Conservation (phyloP, 2,329 filamentous ascomycete genomes). For the Fusarium ambrosium region DNA sequence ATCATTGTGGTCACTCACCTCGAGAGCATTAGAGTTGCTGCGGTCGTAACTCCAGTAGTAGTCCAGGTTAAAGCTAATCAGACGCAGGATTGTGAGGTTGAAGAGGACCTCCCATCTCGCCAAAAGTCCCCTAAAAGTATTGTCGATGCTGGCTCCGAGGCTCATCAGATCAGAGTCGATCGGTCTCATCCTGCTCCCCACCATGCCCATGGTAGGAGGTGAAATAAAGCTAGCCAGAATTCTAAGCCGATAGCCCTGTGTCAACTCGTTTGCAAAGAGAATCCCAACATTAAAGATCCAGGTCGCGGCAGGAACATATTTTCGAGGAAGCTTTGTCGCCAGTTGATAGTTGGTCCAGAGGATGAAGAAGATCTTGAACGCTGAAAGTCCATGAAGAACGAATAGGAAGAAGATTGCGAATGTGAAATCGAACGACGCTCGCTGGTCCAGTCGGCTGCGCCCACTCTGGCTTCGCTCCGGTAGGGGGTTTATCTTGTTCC, state of each 20-base stretch:
- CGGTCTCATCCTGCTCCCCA: slow-evolving; percentile 27
- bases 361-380: slow-evolving; percentile 84
- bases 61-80: slow-evolving; percentile 98
- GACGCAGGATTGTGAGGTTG: slow-evolving; percentile 91
- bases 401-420: slow-evolving; percentile 86
- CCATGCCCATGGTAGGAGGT: slow-evolving; percentile 51
- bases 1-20: slow-evolving; percentile 73
- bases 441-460: slow-evolving; percentile 73
- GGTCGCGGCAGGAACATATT: slow-evolving; percentile 79
- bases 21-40: slow-evolving; percentile 74
- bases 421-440: slow-evolving; percentile 83
- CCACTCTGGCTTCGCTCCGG: slow-evolving; percentile 56
- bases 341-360: slow-evolving; percentile 86
- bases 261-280: slow-evolving; percentile 91
- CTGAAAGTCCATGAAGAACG: slow-evolving; percentile 87
- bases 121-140: slow-evolving; percentile 81
- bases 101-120: slow-evolving; percentile 96
- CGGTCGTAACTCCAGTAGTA: slow-evolving; percentile 91
- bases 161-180: slow-evolving; percentile 62
- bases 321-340: slow-evolving; percentile 77
- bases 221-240: slow-evolving; percentile 69
- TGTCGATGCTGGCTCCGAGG: slow-evolving; percentile 81
- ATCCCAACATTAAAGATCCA: slow-evolving; percentile 92
- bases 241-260: slow-evolving; percentile 79
- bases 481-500: slow-evolving; percentile 69